Percentiles rank a stretch among this genome's conserved stretches.
These are phyloP conservation scores for Lepraria neglecta DNA, from an alignment of 495 filamentous ascomycete genomes.

Conservation along the genomic window DNA sequence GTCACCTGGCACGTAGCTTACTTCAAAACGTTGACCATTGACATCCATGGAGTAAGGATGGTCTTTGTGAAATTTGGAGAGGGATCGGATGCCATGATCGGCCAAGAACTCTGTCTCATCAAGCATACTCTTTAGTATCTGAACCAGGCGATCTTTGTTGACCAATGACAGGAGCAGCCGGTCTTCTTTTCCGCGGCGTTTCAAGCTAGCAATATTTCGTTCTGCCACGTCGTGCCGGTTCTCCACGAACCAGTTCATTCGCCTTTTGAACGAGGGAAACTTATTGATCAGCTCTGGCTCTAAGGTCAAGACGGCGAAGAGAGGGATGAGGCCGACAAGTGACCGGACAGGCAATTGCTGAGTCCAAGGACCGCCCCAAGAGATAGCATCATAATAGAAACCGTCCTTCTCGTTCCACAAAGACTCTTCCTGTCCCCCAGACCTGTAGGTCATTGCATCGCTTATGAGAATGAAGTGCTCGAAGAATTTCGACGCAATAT, in stretches of 20 bases:
- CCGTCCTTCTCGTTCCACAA: conserved; percentile 93
- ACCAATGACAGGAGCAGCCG: conserved; percentile 80
- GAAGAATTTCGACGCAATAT: conserved; percentile 95
- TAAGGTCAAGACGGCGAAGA: conserved; percentile 85
- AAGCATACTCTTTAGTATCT: conserved; percentile 85
- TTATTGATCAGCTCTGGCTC: conserved; percentile 90
- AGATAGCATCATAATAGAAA: conserved; percentile 98
- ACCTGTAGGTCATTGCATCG: conserved; percentile 91
- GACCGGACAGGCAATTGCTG: conserved; percentile 89
- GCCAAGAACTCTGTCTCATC: conserved; percentile 90
- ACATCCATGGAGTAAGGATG: conserved; percentile 93
- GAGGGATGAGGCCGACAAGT: conserved; percentile 84
- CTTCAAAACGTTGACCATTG: conserved; percentile 82
- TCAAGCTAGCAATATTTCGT: conserved; percentile 87
- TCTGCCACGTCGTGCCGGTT: conserved; percentile 78
- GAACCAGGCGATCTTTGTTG: conserved; percentile 76
- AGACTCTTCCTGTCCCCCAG: conserved; percentile 68
- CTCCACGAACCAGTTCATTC: conserved; percentile 87
- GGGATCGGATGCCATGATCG: conserved; percentile 81
- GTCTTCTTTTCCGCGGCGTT: conserved; percentile 78
- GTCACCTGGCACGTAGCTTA: conserved; percentile 86
- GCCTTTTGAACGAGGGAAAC: conserved; percentile 88
- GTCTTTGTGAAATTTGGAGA: conserved; percentile 89
- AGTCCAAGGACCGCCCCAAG: conserved; percentile 85
- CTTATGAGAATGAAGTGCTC: conserved; percentile 97